Evolutionary conservation across 306 rosid species (phyloP).

Genomic region (Corylus americana): DNA sequence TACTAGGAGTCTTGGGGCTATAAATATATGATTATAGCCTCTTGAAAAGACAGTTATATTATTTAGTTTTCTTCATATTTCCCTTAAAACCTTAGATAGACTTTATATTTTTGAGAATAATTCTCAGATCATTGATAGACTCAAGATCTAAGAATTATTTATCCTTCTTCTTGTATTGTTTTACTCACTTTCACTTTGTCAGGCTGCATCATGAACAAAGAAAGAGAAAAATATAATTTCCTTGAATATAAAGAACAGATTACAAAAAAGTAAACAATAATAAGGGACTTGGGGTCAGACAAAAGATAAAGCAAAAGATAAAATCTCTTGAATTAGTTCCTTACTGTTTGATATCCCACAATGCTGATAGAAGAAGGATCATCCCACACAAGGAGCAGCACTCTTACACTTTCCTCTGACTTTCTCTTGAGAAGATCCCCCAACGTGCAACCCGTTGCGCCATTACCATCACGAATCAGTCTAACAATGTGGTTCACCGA

Average conservation of each 20-base stretch:
- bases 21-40: too few relatives aligned
- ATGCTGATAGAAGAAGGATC: constrained; percentile 80
- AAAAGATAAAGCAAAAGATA: neutral
- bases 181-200: too few relatives aligned
- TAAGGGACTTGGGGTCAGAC: neutral
- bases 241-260: constrained; percentile 1
- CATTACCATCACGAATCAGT: constrained; percentile 51
- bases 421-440: constrained; percentile 82
- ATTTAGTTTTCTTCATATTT: too few relatives aligned
- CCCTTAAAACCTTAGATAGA: too few relatives aligned
- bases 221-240: neutral
- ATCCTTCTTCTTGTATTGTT: too few relatives aligned
- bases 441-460: constrained; percentile 35
- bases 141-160: too few relatives aligned
- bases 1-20: too few relatives aligned
- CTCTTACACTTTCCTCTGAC: constrained; percentile 87
- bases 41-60: too few relatives aligned
- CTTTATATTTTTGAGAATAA: too few relatives aligned
- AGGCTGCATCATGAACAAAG: too few relatives aligned
- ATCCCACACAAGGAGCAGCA: constrained; percentile 88
- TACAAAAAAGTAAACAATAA: constrained; percentile 8
- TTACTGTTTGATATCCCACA: constrained; percentile 67
- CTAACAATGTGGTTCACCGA: constrained; percentile 74
- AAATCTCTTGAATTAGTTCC: neutral
- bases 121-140: too few relatives aligned